Conservation (phyloP, 2,329 filamentous ascomycete species). For the Hysterium pulicare region DNA sequence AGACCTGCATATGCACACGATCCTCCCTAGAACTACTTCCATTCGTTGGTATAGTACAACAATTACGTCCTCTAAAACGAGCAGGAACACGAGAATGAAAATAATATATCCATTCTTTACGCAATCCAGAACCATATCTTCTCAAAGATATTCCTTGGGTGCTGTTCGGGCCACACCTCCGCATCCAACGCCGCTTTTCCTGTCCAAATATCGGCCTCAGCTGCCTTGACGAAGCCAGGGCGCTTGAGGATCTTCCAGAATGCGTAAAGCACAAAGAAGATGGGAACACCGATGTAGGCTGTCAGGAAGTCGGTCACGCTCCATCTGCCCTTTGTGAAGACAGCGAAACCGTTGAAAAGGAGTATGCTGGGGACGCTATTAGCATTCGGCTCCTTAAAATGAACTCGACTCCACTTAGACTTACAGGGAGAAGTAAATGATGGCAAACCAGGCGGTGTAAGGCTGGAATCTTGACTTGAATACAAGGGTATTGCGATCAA, state of each 20-base stretch:
- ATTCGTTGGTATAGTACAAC: too few relatives aligned
- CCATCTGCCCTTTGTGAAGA: conserved; percentile 53
- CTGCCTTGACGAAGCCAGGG: conserved; percentile 48
- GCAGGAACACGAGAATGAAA: too few relatives aligned
- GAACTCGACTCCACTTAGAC: conserved; percentile 35
- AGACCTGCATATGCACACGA: too few relatives aligned
- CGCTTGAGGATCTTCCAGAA: conserved; percentile 66
- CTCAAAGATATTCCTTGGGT: conserved; percentile 41
- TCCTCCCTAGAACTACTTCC: too few relatives aligned
- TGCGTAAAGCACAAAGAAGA: conserved; percentile 48
- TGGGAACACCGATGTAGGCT: conserved; percentile 45
- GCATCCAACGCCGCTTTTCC: conserved; percentile 48
- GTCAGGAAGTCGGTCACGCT: conserved; percentile 49
- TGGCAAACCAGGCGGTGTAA: conserved; percentile 56
- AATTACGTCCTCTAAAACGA: too few relatives aligned
- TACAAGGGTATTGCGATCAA: conserved; percentile 53
- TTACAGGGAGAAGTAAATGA: conserved; percentile 59
- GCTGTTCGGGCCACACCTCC: conserved; percentile 42
- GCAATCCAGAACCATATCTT: conserved; percentile 50
- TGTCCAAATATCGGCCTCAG: conserved; percentile 44
- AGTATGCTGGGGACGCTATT: conserved; percentile 47
- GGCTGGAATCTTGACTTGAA: conserved; percentile 48
- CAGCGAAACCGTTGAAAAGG: conserved; percentile 61
- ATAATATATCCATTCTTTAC: too few relatives aligned
- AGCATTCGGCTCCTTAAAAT: too few relatives aligned